Percentiles rank a stretch among this genome's conserved stretches.
Conservation (phyloP, 129 eudicot species). For the Dittrichia graveolens region DNA sequence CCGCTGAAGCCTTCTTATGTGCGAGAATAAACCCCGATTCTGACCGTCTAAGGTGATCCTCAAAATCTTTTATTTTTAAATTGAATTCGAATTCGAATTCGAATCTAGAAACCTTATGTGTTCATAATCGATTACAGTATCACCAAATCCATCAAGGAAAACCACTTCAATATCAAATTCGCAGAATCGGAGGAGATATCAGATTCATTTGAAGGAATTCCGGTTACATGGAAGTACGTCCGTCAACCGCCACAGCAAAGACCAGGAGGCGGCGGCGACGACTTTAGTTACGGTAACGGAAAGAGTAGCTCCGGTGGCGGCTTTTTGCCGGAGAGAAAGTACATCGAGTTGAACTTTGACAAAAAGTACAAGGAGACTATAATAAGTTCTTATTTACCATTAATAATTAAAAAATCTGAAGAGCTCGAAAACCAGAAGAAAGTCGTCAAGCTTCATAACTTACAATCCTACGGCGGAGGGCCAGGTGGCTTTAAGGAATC, state of each 20-base stretch:
- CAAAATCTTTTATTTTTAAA: not conserved
- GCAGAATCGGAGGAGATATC: conserved; percentile 41
- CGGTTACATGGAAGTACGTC: conserved; percentile 47
- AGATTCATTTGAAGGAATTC: conserved; percentile 46
- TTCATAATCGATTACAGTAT: conserved; percentile 17
- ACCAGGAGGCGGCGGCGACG: conserved; percentile 17
- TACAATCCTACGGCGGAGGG: conserved; percentile 40
- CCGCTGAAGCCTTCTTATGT: conserved; percentile 69
- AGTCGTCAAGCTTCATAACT: conserved; percentile 46
- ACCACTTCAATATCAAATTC: conserved; percentile 42
- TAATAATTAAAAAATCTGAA: conserved; percentile 34
- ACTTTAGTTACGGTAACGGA: conserved; percentile 8
- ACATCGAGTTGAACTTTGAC: conserved; percentile 52
- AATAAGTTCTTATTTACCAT: conserved; percentile 48
- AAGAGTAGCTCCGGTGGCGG: conserved; percentile 22
- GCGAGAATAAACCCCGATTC: conserved; percentile 53
- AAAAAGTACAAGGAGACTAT: conserved; percentile 45
- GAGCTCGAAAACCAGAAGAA: conserved; percentile 45
- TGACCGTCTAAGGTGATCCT: conserved; percentile 40
- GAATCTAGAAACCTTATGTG: not conserved
- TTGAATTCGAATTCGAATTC: not conserved
- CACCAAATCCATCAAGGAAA: conserved; percentile 46
- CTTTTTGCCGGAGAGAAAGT: conserved; percentile 40
- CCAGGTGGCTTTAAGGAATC: conserved; percentile 31
- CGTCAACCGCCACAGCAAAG: conserved; percentile 21